Evolutionary conservation across 805 yeast genomes (phyloP).

Genomic region (Saccharomycopsis fibuligera): DNA sequence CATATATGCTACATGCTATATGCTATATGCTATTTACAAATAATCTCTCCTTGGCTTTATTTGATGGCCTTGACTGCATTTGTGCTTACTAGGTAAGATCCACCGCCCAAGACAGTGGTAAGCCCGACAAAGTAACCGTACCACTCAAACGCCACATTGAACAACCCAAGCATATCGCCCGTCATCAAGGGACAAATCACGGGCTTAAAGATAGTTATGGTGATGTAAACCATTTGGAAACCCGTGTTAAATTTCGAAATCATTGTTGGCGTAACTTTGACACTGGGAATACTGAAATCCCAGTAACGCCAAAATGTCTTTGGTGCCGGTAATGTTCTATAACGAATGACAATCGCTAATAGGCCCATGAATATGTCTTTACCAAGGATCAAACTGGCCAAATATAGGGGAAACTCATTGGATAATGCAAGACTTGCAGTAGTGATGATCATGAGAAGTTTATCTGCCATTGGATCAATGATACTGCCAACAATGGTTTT

Average conservation of each 20-base stretch:
- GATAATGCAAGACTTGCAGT: constrained; percentile 65
- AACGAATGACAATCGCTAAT: constrained; percentile 68
- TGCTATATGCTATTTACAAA: too few relatives aligned
- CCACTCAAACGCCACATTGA: constrained; percentile 26
- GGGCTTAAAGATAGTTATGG: constrained; percentile 51
- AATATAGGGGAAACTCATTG: constrained; percentile 61
- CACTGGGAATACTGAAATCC: constrained; percentile 76
- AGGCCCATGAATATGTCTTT: constrained; percentile 71
- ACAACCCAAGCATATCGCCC: constrained; percentile 26
- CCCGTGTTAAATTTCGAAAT: constrained; percentile 87
- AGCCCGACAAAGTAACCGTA: constrained; percentile 52
- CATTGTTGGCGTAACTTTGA: constrained; percentile 79
- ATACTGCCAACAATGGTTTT: constrained; percentile 83
- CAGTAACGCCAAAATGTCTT: constrained; percentile 64
- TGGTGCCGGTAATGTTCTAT: constrained; percentile 67
- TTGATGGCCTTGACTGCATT: constrained; percentile 55
- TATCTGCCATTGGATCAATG: constrained; percentile 94
- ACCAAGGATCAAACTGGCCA: constrained; percentile 70
- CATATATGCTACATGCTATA: too few relatives aligned
- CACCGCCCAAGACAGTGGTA: constrained; percentile 75
- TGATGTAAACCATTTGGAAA: constrained; percentile 87
- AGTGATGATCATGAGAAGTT: constrained; percentile 78
- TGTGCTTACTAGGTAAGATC: constrained; percentile 65
- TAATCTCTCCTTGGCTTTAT: too few relatives aligned
- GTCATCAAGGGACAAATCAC: constrained; percentile 35